phyloP scores from a whole-genome alignment of 208 protist genomes.

The Trypanosoma brucei region DNA sequence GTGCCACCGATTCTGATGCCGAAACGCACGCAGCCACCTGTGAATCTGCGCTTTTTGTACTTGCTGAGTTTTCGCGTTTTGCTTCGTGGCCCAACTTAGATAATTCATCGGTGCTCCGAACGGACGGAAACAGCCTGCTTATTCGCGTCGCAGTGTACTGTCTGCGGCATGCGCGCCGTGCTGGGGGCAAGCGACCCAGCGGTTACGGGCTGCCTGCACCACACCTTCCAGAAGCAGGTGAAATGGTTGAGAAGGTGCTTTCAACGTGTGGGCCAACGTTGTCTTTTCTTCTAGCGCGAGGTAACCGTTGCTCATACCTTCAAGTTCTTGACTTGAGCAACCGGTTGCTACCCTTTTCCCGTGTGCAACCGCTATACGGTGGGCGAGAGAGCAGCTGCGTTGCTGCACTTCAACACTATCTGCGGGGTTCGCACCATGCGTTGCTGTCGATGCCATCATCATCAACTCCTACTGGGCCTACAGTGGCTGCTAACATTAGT shows the following conservation, averaged over 20 bases:
- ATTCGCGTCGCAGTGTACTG: slow-evolving; percentile 58
- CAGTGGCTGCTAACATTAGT: neutral
- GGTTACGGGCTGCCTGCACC: slow-evolving; percentile 18
- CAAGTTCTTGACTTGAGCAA: slow-evolving; percentile 49
- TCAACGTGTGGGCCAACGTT: slow-evolving; percentile 2
- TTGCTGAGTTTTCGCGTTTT: slow-evolving; percentile 42
- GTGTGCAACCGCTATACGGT: slow-evolving; percentile 12
- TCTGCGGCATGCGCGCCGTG: slow-evolving; percentile 24
- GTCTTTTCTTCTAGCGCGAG: slow-evolving; percentile 3
- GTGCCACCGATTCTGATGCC: slow-evolving; percentile 27
- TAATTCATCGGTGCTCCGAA: slow-evolving; percentile 21
- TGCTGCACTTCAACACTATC: slow-evolving; percentile 17
- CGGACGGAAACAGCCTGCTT: slow-evolving; percentile 31
- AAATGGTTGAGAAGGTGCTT: slow-evolving; percentile 2
- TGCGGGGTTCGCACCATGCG: slow-evolving; percentile 12
- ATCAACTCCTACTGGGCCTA: neutral
- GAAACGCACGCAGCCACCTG: slow-evolving; percentile 56
- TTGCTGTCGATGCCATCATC: slow-evolving; percentile 4
- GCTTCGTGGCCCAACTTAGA: slow-evolving; percentile 19
- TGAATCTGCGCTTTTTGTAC: slow-evolving; percentile 49
- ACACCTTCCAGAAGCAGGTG: slow-evolving; percentile 10
- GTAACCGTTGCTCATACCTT: slow-evolving; percentile 26
- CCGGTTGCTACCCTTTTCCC: slow-evolving; percentile 13
- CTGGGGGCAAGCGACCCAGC: slow-evolving; percentile 12
- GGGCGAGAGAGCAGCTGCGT: slow-evolving; percentile 14